These are phyloP conservation scores for Marasmius sp. DNA, from an alignment of 1,284 basidiomycete genomes.

Conservation along the genomic window DNA sequence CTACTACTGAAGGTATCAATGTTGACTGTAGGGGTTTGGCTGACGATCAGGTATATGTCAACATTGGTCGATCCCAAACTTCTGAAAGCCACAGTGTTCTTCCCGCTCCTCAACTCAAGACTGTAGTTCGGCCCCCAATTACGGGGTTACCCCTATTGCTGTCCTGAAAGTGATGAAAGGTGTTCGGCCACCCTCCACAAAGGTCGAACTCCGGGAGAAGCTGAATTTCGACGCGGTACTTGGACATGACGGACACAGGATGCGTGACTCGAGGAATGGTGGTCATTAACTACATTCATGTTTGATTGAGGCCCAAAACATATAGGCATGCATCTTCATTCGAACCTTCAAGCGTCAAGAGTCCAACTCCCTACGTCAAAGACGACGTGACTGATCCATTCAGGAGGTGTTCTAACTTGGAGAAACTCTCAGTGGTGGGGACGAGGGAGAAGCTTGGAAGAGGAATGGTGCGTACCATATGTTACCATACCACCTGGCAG, in stretches of 20 bases:
- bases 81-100: conserved; percentile 15
- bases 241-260: conserved; percentile 43
- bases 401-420: conserved; percentile 50
- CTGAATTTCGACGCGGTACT: conserved; percentile 47
- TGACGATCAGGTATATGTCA: conserved; percentile 15
- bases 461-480: conserved; percentile 29
- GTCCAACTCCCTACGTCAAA: conserved; percentile 54
- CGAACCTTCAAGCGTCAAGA: conserved; percentile 47
- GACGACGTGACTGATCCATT: conserved; percentile 41
- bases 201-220: conserved; percentile 47
- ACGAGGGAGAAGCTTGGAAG: neutral
- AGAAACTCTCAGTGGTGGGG: neutral
- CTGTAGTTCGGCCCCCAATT: conserved; percentile 21
- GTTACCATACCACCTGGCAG: conserved; percentile 49
- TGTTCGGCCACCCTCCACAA: conserved; percentile 39
- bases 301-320: neutral
- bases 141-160: conserved; percentile 57
- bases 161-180: conserved; percentile 48
- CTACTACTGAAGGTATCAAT: conserved; percentile 54
- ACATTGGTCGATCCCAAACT: conserved; percentile 11
- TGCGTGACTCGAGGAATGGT: conserved; percentile 30
- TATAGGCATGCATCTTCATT: conserved; percentile 13
- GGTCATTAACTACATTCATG: conserved; percentile 1
- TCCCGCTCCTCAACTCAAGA: conserved; percentile 8
- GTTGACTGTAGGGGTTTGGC: conserved; percentile 16